Percentiles rank a stretch among this genome's conserved stretches.
These are phyloP conservation scores for Musa troglodytarum DNA, from an alignment of 176 grass and related monocot species.

Conservation along the genomic window DNA sequence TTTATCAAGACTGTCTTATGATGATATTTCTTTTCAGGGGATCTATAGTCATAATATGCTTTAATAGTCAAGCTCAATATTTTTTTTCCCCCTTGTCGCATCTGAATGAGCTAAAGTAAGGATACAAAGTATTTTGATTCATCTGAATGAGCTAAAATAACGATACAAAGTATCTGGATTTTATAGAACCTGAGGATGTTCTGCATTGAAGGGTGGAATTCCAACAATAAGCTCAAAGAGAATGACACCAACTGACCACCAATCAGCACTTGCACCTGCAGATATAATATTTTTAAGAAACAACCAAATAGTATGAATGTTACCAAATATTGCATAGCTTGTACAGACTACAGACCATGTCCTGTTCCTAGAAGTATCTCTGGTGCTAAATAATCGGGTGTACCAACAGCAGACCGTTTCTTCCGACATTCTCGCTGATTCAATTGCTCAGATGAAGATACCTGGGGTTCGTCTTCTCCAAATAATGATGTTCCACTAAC, in stretches of 20 bases:
- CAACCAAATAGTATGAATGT: not conserved
- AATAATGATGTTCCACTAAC: conserved; percentile 80
- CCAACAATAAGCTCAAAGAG: conserved; percentile 99
- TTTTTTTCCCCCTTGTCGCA: not conserved
- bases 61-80: not conserved
- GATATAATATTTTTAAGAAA: conserved; percentile 17
- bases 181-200: conserved; percentile 76
- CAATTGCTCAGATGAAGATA: conserved; percentile 61
- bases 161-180: not conserved
- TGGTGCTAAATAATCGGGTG: conserved; percentile 97
- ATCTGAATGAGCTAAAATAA: not conserved
- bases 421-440: conserved; percentile 70
- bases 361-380: conserved; percentile 98
- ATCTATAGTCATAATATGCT: not conserved
- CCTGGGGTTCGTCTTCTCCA: conserved; percentile 81
- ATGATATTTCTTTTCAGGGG: too few species aligned
- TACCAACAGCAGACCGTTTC: conserved; percentile 95
- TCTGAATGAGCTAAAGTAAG: conserved; percentile 1
- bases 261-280: conserved; percentile 97
- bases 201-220: conserved; percentile 98
- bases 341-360: conserved; percentile 50
- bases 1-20: too few species aligned
- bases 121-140: not conserved
- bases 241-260: conserved; percentile 99
- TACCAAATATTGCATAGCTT: not conserved